phyloP scores from a whole-genome alignment of 768 basidiomycete genomes.

The Piloderma croceum region DNA sequence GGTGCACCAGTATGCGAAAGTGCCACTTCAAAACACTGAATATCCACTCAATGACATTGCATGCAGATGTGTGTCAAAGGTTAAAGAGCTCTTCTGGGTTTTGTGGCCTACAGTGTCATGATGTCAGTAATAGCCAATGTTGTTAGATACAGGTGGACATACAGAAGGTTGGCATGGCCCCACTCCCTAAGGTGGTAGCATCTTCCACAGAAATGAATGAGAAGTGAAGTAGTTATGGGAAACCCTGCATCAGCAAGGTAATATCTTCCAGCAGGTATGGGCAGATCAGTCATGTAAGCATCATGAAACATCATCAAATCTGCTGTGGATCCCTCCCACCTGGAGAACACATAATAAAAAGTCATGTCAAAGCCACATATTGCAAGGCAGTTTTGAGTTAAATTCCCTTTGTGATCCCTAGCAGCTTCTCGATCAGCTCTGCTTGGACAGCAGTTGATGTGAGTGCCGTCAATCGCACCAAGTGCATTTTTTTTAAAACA shows the following conservation, averaged over 20 bases:
- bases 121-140: too few species aligned
- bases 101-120: slow-evolving; percentile 11
- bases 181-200: slow-evolving; percentile 35
- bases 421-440: slow-evolving; percentile 7
- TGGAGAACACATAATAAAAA: slow-evolving; percentile 34
- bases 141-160: slow-evolving; percentile 2
- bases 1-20: slow-evolving; percentile 12
- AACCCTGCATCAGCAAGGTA: too few species aligned
- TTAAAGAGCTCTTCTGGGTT: slow-evolving; percentile 20
- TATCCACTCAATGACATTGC: slow-evolving; percentile 17
- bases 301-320: slow-evolving; percentile 30
- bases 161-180: slow-evolving; percentile 9
- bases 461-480: slow-evolving; percentile 24
- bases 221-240: slow-evolving; percentile 28
- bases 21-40: slow-evolving; percentile 17
- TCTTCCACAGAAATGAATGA: slow-evolving; percentile 33
- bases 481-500: slow-evolving; percentile 19
- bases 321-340: slow-evolving; percentile 37
- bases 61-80: slow-evolving; percentile 16
- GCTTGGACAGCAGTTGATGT: slow-evolving; percentile 13
- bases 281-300: slow-evolving; percentile 22
- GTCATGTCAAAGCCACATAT: slow-evolving; percentile 26
- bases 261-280: slow-evolving; percentile 27
- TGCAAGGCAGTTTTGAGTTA: slow-evolving; percentile 36
- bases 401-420: slow-evolving; percentile 18